A percentile compares a stretch with the other conserved stretches of the same genome.
phyloP scores from a whole-genome alignment of 2,329 filamentous ascomycete genomes.

The Talaromyces sp. region DNA sequence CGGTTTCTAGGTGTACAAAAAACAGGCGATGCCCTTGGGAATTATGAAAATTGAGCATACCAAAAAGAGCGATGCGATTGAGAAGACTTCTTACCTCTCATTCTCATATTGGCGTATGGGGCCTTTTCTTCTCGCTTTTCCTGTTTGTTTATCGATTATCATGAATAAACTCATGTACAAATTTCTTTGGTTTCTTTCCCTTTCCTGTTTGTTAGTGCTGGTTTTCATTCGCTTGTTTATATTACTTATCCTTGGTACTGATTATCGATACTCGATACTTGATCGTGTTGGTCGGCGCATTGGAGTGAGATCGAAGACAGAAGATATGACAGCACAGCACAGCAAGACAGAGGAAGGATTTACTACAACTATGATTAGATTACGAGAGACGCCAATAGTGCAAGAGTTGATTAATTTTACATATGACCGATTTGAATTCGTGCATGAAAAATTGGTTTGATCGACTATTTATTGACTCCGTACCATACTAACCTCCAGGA shows the following conservation, averaged over 20 bases:
- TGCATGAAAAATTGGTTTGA: not conserved
- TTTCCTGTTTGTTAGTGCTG: not conserved
- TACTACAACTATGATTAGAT: not conserved
- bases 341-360: not conserved
- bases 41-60: not conserved
- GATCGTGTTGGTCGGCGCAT: not conserved
- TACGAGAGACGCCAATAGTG: not conserved
- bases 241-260: not conserved
- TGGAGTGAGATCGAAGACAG: not conserved
- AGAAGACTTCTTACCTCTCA: not conserved
- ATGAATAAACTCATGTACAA: slow-evolving; percentile 2
- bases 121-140: slow-evolving; percentile 1
- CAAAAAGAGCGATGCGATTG: not conserved
- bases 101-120: slow-evolving; percentile 5
- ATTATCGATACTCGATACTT: not conserved
- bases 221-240: not conserved
- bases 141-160: not conserved
- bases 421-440: not conserved
- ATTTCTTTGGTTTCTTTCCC: not conserved
- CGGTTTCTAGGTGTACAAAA: slow-evolving; percentile 2
- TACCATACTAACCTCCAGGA: not conserved
- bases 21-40: not conserved
- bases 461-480: not conserved
- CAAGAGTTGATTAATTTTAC: not conserved
- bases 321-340: not conserved